Evolutionary conservation across 1,139 yeast genomes (phyloP), one percentile per base, ranked within the genome.

Genomic region (Sugiyamaella paludigena): DNA sequence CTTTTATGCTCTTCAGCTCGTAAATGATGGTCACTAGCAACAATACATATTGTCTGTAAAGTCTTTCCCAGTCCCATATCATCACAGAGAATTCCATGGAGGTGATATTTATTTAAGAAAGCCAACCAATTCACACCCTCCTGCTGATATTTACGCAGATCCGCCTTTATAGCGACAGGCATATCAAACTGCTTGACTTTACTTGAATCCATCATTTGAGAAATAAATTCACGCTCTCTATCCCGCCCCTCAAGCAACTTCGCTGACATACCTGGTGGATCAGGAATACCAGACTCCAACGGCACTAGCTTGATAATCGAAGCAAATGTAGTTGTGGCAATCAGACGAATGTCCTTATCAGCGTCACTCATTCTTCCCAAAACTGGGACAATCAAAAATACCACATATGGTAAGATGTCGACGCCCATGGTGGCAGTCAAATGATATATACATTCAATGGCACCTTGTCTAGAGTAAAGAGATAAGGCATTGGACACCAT

Each of bases 61-160:
- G 99, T 94, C 66, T 94, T 94, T 51, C 99, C 99, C 34, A 94
- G 77, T 10, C 99, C 99, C 99, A 94, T 94, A 80, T 94, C 99
- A 68, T 94, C 99, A 79, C 98, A 92, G 45, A 94, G 73, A 61
- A 94, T 89, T 45, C 98, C 99, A 70, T 94, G 98, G 45, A 94
- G 73, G 67, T 92, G 96, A 63, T 94, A 94, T 63, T 87, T 87
- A 71, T 92, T 94, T 62, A 94, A 77, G 65, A 94, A 94, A 12
- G 96, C 96, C 49, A 94, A 75, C 99, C 99, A 94, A 65, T 92
- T 94, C 38, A 94, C 95, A 67, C 99, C 99, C 56, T 94, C 98
- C 67, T 92, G 98, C 70, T 94, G 99, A 64, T 94, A 94, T 58
- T 87, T 87, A 68, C 98, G 81, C 58, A 94, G 76, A 1, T 95